These are phyloP conservation scores for Actinomortierella wolfii DNA, from an alignment of 371 early-diverging fungal species.

Conservation along the genomic window DNA sequence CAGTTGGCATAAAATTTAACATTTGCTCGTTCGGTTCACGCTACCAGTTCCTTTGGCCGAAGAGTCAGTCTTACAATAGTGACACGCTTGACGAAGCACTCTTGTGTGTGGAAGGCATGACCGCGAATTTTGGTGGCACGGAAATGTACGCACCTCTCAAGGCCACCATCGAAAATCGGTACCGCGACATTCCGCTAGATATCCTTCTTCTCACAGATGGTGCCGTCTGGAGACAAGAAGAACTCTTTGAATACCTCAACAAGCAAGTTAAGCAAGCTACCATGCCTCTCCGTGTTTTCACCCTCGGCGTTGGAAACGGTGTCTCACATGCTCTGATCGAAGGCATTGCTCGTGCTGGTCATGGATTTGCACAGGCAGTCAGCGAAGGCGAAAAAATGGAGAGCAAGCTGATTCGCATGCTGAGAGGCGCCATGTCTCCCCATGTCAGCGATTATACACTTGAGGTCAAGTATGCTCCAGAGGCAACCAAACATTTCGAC, in stretches of 20 bases:
- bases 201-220: constrained; percentile 56
- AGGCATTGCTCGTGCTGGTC: constrained; percentile 50
- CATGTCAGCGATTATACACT: constrained; percentile 49
- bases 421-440: constrained; percentile 52
- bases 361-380: constrained; percentile 52
- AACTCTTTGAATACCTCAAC: constrained; percentile 27
- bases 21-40: constrained; percentile 52
- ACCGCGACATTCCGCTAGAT: constrained; percentile 47
- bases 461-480: constrained; percentile 25
- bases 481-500: constrained; percentile 13
- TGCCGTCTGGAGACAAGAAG: constrained; percentile 46
- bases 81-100: constrained; percentile 38
- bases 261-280: constrained; percentile 17
- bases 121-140: constrained; percentile 53
- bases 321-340: constrained; percentile 56
- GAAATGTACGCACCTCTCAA: constrained; percentile 46
- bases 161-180: constrained; percentile 27
- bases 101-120: constrained; percentile 19
- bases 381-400: constrained; percentile 51
- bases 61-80: constrained; percentile 37
- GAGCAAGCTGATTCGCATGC: constrained; percentile 51
- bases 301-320: constrained; percentile 50
- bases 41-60: constrained; percentile 44
- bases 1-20: constrained; percentile 49
- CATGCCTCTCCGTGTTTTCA: constrained; percentile 46